phyloP scores from a whole-genome alignment of 352 stramenopile species.

The Pythium dissotocum region DNA sequence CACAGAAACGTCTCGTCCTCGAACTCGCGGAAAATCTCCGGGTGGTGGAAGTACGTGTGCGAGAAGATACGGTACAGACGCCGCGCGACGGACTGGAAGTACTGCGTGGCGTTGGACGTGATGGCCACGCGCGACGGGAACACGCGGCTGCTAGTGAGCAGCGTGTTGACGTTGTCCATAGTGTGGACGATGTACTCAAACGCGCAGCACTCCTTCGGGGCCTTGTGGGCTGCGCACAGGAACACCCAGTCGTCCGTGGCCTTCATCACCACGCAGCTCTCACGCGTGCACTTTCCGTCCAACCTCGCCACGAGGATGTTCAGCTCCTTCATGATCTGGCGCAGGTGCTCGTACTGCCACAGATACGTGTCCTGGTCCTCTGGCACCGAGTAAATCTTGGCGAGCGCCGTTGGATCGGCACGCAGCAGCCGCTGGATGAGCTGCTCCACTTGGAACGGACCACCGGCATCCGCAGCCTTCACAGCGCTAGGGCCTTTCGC shows the following conservation, averaged over 20 bases:
- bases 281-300: constrained; percentile 66
- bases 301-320: constrained; percentile 73
- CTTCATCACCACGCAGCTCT: constrained; percentile 79
- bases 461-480: constrained; percentile 36
- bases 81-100: constrained; percentile 83
- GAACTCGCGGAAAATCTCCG: constrained; percentile 71
- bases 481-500: neutral
- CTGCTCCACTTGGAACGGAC: constrained; percentile 77
- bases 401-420: constrained; percentile 51
- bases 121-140: constrained; percentile 80
- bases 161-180: constrained; percentile 86
- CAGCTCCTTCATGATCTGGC: constrained; percentile 83
- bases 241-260: constrained; percentile 88
- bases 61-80: constrained; percentile 86
- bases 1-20: constrained; percentile 77
- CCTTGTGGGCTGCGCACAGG: constrained; percentile 80
- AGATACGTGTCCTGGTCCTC: constrained; percentile 83
- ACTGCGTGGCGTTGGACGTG: constrained; percentile 79
- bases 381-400: constrained; percentile 70
- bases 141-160: constrained; percentile 80
- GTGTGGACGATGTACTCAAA: constrained; percentile 88
- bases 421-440: constrained; percentile 75
- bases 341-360: constrained; percentile 86
- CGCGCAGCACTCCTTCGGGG: constrained; percentile 78
- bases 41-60: constrained; percentile 84